Percentiles rank a stretch among this genome's conserved stretches.
phyloP scores from a whole-genome alignment of 2,329 filamentous ascomycete species.

The Phaeosphaeriaceae sp. region DNA sequence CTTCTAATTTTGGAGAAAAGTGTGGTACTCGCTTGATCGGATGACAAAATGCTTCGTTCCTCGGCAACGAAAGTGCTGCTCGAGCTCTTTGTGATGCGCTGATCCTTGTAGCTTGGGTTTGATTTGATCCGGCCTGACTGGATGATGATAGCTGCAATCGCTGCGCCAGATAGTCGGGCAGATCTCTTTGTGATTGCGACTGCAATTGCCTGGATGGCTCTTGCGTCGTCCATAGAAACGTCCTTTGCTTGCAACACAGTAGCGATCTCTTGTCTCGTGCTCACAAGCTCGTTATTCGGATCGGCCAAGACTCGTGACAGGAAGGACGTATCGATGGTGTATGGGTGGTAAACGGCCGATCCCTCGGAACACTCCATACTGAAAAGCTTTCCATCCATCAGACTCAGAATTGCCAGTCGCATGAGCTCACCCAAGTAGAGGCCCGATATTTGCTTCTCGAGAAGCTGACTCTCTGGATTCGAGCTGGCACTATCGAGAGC shows the following conservation, averaged over 20 bases:
- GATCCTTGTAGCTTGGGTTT: too few species aligned
- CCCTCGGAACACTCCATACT: too few species aligned
- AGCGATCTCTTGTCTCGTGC: slow-evolving; percentile 69
- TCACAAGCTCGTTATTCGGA: slow-evolving; percentile 62
- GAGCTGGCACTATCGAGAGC: slow-evolving; percentile 76
- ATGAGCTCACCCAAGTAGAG: slow-evolving; percentile 96
- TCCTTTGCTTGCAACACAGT: slow-evolving; percentile 74
- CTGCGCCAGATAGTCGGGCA: slow-evolving; percentile 85
- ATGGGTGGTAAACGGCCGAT: slow-evolving; percentile 69
- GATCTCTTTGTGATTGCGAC: slow-evolving; percentile 84
- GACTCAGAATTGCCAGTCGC: slow-evolving; percentile 73
- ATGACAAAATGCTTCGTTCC: too few species aligned
- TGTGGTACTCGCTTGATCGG: too few species aligned
- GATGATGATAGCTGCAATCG: slow-evolving; percentile 80
- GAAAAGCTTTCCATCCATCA: background rate
- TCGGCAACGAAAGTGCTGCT: too few species aligned
- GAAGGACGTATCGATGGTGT: slow-evolving; percentile 87
- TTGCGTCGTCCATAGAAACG: slow-evolving; percentile 77
- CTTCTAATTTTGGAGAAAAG: too few species aligned
- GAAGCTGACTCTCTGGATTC: slow-evolving; percentile 94
- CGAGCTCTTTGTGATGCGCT: too few species aligned
- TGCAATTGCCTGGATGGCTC: slow-evolving; percentile 80
- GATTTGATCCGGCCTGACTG: too few species aligned
- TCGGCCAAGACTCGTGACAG: slow-evolving; percentile 86
- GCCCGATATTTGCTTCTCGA: slow-evolving; percentile 66